Evolutionary conservation across 1,284 basidiomycete species (phyloP).

Genomic region (Trichosporon sp.): DNA sequence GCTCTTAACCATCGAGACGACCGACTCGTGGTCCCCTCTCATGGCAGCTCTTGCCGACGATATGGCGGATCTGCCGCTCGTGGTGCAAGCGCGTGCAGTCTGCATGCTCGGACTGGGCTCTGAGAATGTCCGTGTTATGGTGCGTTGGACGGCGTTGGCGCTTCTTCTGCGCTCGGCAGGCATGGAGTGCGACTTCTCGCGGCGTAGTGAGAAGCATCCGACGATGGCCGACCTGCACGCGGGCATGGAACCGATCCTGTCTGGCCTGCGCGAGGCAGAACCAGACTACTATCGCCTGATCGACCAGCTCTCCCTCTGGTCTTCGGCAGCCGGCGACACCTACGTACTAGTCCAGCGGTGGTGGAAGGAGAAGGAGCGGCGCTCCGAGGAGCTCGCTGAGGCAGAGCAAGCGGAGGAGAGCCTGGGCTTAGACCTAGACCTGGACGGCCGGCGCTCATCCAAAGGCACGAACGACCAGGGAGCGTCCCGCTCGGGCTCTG

Average conservation of each 20-base stretch:
- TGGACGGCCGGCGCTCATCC: not conserved
- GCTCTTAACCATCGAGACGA: not conserved
- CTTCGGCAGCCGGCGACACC: not conserved
- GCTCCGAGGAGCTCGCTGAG: not conserved
- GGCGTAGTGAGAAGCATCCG: not conserved
- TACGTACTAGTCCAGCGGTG: not conserved
- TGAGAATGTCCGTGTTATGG: not conserved
- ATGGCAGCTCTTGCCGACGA: not conserved
- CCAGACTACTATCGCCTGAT: not conserved
- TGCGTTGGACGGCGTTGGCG: not conserved
- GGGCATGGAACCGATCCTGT: not conserved
- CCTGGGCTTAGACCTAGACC: not conserved
- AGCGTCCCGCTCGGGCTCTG: too few species aligned
- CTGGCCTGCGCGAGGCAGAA: not conserved
- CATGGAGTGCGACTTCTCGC: not conserved
- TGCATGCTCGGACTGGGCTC: not conserved
- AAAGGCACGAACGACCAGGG: not conserved
- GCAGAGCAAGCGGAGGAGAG: not conserved
- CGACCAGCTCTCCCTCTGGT: conserved; percentile 2
- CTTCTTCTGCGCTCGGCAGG: not conserved
- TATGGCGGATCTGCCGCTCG: not conserved
- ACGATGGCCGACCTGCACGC: not conserved
- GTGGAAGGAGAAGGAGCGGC: not conserved
- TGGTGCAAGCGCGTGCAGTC: not conserved
- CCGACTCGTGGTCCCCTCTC: not conserved